Conservation (phyloP, 2,329 filamentous ascomycete genomes). For the Pseudocercospora crystallina region DNA sequence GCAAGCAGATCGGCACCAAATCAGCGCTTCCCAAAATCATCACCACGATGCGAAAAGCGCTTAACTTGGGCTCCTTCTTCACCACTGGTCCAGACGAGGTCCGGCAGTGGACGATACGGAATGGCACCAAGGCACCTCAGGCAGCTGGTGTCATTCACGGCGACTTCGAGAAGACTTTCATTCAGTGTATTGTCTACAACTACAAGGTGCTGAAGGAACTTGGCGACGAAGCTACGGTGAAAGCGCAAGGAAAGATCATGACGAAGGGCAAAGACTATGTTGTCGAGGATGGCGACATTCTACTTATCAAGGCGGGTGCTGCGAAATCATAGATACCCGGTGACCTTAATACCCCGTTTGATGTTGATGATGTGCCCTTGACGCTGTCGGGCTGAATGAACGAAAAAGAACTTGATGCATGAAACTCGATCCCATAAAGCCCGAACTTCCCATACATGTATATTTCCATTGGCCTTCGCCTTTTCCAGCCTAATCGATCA, state of each 20-base stretch:
- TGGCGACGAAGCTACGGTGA: slow-evolving; percentile 84
- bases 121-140: slow-evolving; percentile 94
- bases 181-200: slow-evolving; percentile 94
- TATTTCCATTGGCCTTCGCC: too few relatives aligned
- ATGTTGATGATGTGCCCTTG: neutral
- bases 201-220: slow-evolving; percentile 77
- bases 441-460: too few relatives aligned
- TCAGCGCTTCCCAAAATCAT: slow-evolving; percentile 91
- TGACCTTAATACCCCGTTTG: neutral
- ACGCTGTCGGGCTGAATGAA: neutral
- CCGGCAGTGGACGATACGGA: slow-evolving; percentile 95
- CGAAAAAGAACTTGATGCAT: slow-evolving; percentile 1
- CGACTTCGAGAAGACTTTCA: slow-evolving; percentile 99
- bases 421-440: neutral
- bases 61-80: slow-evolving; percentile 95
- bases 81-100: slow-evolving; percentile 95
- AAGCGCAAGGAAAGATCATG: slow-evolving; percentile 93
- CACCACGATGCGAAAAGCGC: slow-evolving; percentile 84
- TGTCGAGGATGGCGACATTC: slow-evolving; percentile 75
- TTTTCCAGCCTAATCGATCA: too few relatives aligned
- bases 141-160: slow-evolving; percentile 97
- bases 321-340: slow-evolving; percentile 57
- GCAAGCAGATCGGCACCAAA: slow-evolving; percentile 82
- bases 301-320: slow-evolving; percentile 88
- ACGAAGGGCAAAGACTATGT: slow-evolving; percentile 99